phyloP scores from a whole-genome alignment of 2,329 filamentous ascomycete genomes.

The Teratosphaeriaceae sp. region DNA sequence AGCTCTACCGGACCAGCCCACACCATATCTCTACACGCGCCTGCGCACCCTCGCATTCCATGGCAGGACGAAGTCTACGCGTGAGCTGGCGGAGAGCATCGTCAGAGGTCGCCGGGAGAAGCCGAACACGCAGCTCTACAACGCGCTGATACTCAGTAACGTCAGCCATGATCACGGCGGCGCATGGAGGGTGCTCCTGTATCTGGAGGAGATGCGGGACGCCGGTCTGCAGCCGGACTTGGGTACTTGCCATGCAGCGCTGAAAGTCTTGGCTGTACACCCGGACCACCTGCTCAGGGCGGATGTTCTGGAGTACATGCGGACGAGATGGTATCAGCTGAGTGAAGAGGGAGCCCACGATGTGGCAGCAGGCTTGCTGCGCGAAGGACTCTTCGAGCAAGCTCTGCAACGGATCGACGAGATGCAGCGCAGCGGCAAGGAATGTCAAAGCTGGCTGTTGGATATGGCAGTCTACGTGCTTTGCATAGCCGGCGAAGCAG shows the following conservation, averaged over 20 bases:
- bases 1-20: conserved; percentile 8
- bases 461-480: conserved; percentile 71
- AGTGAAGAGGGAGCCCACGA: conserved; percentile 57
- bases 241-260: conserved; percentile 61
- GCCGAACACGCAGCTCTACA: conserved; percentile 59
- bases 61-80: conserved; percentile 34
- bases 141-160: conserved; percentile 68
- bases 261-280: conserved; percentile 73
- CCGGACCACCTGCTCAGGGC: conserved; percentile 74
- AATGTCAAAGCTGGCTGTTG: conserved; percentile 65
- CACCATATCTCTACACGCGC: conserved; percentile 40
- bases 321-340: conserved; percentile 61
- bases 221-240: conserved; percentile 57
- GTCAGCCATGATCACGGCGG: conserved; percentile 58
- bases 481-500: conserved; percentile 63
- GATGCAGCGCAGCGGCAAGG: conserved; percentile 52
- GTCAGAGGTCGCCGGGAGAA: conserved; percentile 49
- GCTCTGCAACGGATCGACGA: conserved; percentile 64
- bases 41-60: conserved; percentile 38
- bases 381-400: conserved; percentile 77
- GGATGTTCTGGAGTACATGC: conserved; percentile 67
- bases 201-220: conserved; percentile 67
- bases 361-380: conserved; percentile 65
- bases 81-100: conserved; percentile 51
- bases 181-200: conserved; percentile 51